These are phyloP conservation scores for Leptomonas pyrrhocoris DNA, from an alignment of 208 protist species.

Conservation along the genomic window DNA sequence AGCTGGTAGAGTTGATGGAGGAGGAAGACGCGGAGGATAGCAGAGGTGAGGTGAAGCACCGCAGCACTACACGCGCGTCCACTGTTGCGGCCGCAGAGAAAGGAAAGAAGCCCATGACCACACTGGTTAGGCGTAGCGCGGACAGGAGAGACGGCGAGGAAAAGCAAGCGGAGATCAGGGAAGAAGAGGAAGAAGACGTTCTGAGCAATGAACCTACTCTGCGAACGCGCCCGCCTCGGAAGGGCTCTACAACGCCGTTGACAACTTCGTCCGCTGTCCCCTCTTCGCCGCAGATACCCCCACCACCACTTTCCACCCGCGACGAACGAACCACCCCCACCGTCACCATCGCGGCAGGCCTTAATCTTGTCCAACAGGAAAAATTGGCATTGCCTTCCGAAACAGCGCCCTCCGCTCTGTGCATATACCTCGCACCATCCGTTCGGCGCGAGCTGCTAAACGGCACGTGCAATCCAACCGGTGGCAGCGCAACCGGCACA, in stretches of 20 bases:
- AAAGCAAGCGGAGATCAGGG: neutral
- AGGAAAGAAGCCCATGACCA: neutral
- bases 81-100: neutral
- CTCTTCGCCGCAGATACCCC: neutral
- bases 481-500: neutral
- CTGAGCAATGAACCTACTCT: neutral
- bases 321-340: neutral
- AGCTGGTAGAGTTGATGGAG: constrained; percentile 31
- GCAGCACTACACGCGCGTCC: neutral
- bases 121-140: neutral
- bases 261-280: neutral
- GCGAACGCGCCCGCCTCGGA: neutral
- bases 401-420: constrained; percentile 12
- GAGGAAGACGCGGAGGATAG: constrained; percentile 34
- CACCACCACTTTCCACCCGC: neutral
- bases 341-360: neutral
- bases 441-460: constrained; percentile 22
- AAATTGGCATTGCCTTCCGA: neutral
- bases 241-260: neutral
- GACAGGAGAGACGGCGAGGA: neutral
- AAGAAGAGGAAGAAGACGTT: neutral
- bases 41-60: constrained; percentile 6
- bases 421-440: constrained; percentile 22
- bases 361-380: neutral
- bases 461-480: constrained; percentile 4